Conservation (phyloP, 1,284 basidiomycete species). For the Leccinum pachyderme region DNA sequence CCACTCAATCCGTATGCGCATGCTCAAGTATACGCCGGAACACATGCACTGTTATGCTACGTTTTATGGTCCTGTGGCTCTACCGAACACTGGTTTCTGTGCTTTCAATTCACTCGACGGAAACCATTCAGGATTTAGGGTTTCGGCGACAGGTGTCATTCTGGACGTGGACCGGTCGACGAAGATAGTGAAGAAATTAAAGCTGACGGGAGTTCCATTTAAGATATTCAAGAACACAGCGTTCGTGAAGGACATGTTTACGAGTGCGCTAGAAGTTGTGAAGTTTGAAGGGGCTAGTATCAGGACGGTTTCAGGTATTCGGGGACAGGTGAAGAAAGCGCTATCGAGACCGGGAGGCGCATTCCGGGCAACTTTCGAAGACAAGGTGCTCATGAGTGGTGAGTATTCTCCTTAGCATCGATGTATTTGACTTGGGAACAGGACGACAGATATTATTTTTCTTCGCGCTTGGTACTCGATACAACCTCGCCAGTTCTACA, state of each 20-base stretch:
- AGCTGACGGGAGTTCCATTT: slow-evolving; percentile 91
- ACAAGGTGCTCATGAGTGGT: slow-evolving; percentile 97
- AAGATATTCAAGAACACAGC: slow-evolving; percentile 99
- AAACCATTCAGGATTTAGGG: slow-evolving; percentile 75
- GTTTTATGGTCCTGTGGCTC: slow-evolving; percentile 88
- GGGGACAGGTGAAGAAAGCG: slow-evolving; percentile 97
- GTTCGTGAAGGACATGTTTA: slow-evolving; percentile 98
- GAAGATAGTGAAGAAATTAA: slow-evolving; percentile 98
- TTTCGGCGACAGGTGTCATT: slow-evolving; percentile 94
- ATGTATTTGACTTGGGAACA: slow-evolving; percentile 1
- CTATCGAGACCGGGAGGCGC: slow-evolving; percentile 92
- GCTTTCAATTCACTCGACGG: slow-evolving; percentile 87
- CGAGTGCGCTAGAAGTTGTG: slow-evolving; percentile 87
- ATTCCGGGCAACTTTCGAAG: slow-evolving; percentile 96
- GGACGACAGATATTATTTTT: slow-evolving; percentile 82
- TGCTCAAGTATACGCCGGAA: slow-evolving; percentile 99
- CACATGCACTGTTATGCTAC: slow-evolving; percentile 99
- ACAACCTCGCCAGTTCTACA: slow-evolving; percentile 94
- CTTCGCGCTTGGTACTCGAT: slow-evolving; percentile 97
- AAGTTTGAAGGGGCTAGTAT: slow-evolving; percentile 99
- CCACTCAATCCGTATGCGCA: slow-evolving; percentile 94
- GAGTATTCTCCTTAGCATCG: slow-evolving; percentile 32
- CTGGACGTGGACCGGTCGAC: slow-evolving; percentile 89
- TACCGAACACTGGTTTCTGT: slow-evolving; percentile 97
- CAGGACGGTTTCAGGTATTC: slow-evolving; percentile 91